Base-by-base conservation (phyloP, 352 stramenopile species). In the Phytophthora parvispora region DNA sequence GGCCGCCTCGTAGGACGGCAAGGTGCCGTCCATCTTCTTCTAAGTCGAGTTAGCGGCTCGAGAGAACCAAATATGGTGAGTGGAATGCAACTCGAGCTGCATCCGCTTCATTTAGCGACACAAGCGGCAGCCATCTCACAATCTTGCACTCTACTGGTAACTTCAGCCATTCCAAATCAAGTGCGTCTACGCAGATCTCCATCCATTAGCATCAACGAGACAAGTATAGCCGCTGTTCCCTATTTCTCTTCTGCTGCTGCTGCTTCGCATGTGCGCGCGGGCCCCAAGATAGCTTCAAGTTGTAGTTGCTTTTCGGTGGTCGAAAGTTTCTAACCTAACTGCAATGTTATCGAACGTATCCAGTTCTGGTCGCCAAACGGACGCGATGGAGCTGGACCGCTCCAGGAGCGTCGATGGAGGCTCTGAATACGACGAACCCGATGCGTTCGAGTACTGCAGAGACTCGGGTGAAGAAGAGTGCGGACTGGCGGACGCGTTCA, bases 401-500 rank as follows among this genome's bases (percentile, higher is more conserved):
- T 49, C 60, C 8, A 31, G 59, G 12, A 65, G 64, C 40, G 20
- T 45, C 12, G 58, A 71, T 48, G 55, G 16, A 40, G 28, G 38
- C 57, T 66, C 49, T 34, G 64, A 63, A 54, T 50, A 50, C 22
- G 58, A 68, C 12, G 34, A 72, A 32, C 1, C 20, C 12, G 24
- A 28, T 27, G 24, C 6, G 24, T 56, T 57, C 6, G 34, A 48
- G 6, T 63, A 57, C n/a, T 8, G 13, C 1, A 20, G 52, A 54
- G 29, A 45, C 56, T 67, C 59, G 24, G 69, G 69, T 9, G 72
- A 70, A 20, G 64, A 64, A 48, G 73, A 42, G 18, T 71, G 57
- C 22, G 66, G 64, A 12, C 43, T 91, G 38, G 69, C 84, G 8
- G 76, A 87, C 29, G 76, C 80, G 9, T 91, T 91, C 53, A 71